phyloP scores from a whole-genome alignment of 2,329 filamentous ascomycete genomes.

The Lojkania enalia region DNA sequence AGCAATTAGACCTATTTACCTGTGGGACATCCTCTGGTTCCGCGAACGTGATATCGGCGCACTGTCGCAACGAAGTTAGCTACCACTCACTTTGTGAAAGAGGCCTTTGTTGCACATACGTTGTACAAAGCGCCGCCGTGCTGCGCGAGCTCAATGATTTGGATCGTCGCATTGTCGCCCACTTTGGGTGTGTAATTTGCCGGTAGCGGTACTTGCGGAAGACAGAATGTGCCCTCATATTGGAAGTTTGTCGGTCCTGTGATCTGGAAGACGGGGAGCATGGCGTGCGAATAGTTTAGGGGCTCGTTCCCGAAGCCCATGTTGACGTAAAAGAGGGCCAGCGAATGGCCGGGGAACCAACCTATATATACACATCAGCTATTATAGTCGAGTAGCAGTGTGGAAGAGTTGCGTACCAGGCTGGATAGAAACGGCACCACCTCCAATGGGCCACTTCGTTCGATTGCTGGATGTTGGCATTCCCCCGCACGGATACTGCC shows the following conservation, averaged over 20 bases:
- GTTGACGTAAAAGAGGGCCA: slow-evolving; percentile 87
- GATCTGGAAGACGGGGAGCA: slow-evolving; percentile 81
- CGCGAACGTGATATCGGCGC: slow-evolving; percentile 91
- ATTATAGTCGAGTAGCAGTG: no score
- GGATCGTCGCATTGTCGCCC: slow-evolving; percentile 90
- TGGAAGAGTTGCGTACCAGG: no score
- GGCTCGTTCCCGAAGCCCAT: slow-evolving; percentile 83
- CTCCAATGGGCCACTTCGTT: slow-evolving; percentile 86
- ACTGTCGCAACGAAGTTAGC: slow-evolving; percentile 57
- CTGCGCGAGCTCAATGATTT: slow-evolving; percentile 79
- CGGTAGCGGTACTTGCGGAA: slow-evolving; percentile 87
- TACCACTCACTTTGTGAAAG: background rate
- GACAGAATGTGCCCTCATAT: slow-evolving; percentile 86
- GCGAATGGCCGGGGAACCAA: slow-evolving; percentile 89
- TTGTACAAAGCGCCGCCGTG: slow-evolving; percentile 84
- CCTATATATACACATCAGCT: no score
- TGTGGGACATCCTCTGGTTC: slow-evolving; percentile 69
- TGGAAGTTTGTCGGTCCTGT: slow-evolving; percentile 77
- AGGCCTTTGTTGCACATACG: slow-evolving; percentile 54
- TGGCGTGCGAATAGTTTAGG: slow-evolving; percentile 81
- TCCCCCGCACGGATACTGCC: slow-evolving; percentile 93
- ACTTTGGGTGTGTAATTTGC: slow-evolving; percentile 68
- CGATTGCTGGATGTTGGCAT: slow-evolving; percentile 76
- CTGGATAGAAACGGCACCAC: slow-evolving; percentile 86
- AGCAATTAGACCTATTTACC: slow-evolving; percentile 83